Conservation (phyloP, 306 rosid species). For the Amphicarpaea edgeworthii region DNA sequence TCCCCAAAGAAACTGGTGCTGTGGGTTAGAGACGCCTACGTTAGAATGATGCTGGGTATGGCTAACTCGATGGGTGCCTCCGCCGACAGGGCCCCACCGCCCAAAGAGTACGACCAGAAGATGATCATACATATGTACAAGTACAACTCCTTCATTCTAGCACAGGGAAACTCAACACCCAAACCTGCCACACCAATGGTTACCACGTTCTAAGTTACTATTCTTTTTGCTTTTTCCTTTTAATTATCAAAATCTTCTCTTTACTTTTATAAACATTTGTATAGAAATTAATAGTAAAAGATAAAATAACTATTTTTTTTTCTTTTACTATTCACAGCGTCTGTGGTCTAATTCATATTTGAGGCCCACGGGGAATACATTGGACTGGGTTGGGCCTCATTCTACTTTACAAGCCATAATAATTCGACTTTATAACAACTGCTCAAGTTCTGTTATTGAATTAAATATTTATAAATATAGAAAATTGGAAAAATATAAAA, state of each 20-base stretch:
- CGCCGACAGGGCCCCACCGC: conserved; percentile 37
- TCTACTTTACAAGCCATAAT: neutral
- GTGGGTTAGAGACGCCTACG: conserved; percentile 84
- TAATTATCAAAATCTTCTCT: neutral
- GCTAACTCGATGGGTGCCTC: conserved; percentile 59
- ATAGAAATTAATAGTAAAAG: neutral
- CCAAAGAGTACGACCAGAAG: conserved; percentile 83
- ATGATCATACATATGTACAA: conserved; percentile 74
- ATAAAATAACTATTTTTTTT: too few species aligned
- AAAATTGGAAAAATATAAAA: too few species aligned
- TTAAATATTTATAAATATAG: too few species aligned
- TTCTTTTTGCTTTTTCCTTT: neutral
- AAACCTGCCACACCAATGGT: neutral
- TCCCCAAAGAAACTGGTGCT: conserved; percentile 67
- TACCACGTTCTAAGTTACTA: neutral
- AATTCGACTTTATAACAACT: too few species aligned
- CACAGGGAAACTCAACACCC: conserved; percentile 54
- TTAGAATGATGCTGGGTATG: conserved; percentile 71
- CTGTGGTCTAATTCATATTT: too few species aligned
- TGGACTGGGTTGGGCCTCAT: neutral
- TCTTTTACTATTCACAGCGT: too few species aligned
- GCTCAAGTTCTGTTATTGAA: too few species aligned
- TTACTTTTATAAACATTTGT: neutral
- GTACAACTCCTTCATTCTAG: conserved; percentile 61
- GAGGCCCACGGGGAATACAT: neutral